Evolutionary conservation across 352 stramenopile species (phyloP), one percentile per base, ranked within the genome.

Genomic region (Globisporangium apiculatum): DNA sequence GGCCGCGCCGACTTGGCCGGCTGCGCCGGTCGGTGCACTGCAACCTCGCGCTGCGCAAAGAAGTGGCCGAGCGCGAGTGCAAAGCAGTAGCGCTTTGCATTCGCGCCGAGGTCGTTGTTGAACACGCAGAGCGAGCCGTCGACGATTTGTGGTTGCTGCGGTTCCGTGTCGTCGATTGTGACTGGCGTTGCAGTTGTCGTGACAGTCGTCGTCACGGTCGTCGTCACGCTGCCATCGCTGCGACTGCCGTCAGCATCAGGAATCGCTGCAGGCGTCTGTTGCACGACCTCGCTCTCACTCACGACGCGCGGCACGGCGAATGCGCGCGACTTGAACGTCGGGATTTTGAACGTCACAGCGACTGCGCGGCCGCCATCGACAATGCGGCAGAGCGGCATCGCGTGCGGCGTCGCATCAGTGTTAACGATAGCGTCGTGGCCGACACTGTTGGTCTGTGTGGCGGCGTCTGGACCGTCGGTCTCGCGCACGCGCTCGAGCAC

Each of bases 11-110:
- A 11, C 47, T 75, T 83, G 14, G 67, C 67, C 31, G 54, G 61
- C 8, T 77, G 51, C 18, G 71, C 71, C 15, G 75, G 73, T 10
- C 79, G 70, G 55, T 79, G 71, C 38, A 73, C 61, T 3, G 85
- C 68, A 9, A 76, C 62, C 47, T 84, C 69, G 51, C 72, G 64
- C n/a, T 76, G 59, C 2, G 63, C 57, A 45, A 87, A 69, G 50
- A 77, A 88, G 47, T 86, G 70, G 1, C 76, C 79, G 46, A 87
- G 58, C 4, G 79, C 72, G 3, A 91, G 47, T 11, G 66, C 61
- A 50, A 89, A 91, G 59, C 81, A 91, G 55, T 88, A 89, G 51
- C 77, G 71, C 52, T 70, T 83, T n/a, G 79, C 72, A 15, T 79
- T 66, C n/a, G 60, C 56, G 14, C 45, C 58, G 40, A 79, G 66